These are phyloP conservation scores for Raphanus hybrid DNA, from an alignment of 441 rosid species.

Conservation along the genomic window DNA sequence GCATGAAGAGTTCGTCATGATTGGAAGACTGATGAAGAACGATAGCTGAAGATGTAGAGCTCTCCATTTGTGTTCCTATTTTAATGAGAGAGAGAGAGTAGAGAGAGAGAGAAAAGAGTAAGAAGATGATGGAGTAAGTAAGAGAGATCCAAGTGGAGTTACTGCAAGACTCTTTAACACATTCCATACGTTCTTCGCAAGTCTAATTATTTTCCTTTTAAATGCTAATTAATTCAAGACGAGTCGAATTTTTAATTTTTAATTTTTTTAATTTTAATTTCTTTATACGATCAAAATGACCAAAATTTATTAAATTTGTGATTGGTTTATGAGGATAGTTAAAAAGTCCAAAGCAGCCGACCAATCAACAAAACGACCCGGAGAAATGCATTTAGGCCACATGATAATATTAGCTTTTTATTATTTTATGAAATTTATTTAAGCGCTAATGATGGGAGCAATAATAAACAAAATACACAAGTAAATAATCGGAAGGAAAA, in stretches of 20 bases:
- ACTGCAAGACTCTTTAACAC: slow-evolving; percentile 24
- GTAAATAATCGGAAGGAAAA: slow-evolving; percentile 17
- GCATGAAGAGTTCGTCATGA: slow-evolving; percentile 75
- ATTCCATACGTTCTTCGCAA: slow-evolving; percentile 36
- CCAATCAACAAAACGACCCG: slow-evolving; percentile 28
- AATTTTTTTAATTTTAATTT: no score
- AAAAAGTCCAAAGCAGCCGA: background rate
- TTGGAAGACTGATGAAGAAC: slow-evolving; percentile 56
- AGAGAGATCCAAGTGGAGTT: slow-evolving; percentile 34
- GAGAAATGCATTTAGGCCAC: slow-evolving; percentile 15
- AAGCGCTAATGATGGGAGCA: slow-evolving; percentile 11
- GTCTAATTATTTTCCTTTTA: background rate
- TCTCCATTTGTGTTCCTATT: slow-evolving; percentile 38
- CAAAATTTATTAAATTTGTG: background rate
- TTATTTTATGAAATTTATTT: background rate
- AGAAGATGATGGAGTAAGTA: slow-evolving; percentile 33
- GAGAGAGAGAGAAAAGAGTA: slow-evolving; percentile 1
- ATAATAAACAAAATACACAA: slow-evolving; percentile 2
- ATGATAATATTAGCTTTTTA: slow-evolving; percentile 13
- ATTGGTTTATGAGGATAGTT: background rate
- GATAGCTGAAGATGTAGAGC: slow-evolving; percentile 50
- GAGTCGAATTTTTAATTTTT: no score
- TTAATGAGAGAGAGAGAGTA: background rate
- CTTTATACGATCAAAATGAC: background rate
- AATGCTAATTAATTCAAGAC: no score